Conservation (phyloP, 768 basidiomycete species). For the Amanita exitialis region DNA sequence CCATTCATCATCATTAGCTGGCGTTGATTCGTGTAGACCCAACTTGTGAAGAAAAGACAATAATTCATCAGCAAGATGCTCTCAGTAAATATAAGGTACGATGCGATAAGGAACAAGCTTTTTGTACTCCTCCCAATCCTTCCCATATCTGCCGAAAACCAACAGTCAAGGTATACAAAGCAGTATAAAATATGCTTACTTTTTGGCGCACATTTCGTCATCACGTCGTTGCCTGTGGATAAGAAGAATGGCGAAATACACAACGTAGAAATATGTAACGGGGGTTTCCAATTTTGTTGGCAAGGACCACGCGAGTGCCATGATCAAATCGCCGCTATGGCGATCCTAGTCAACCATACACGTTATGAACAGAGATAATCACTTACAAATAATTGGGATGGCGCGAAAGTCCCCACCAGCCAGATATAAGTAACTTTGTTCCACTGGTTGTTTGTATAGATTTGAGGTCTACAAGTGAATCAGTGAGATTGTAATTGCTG, state of each 20-base stretch:
- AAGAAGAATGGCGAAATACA: conserved; percentile 84
- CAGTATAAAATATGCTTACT: conserved; percentile 37
- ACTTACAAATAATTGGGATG: conserved; percentile 88
- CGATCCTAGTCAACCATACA: neutral
- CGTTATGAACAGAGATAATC: neutral
- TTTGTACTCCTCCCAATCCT: conserved; percentile 91
- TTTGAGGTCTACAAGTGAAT: conserved; percentile 45
- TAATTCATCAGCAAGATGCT: neutral
- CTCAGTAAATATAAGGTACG: conserved; percentile 72
- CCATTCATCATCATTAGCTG: too few relatives aligned
- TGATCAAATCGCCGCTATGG: conserved; percentile 71
- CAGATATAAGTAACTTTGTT: conserved; percentile 84
- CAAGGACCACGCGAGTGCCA: conserved; percentile 89
- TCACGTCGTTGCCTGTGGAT: conserved; percentile 86
- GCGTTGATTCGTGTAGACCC: neutral
- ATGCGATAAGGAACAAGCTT: conserved; percentile 79
- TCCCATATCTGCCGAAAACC: conserved; percentile 63
- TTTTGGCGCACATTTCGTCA: conserved; percentile 83
- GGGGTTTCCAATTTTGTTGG: conserved; percentile 89
- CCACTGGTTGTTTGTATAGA: conserved; percentile 79
- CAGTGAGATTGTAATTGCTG: neutral
- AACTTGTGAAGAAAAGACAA: neutral
- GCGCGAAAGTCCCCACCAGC: conserved; percentile 94
- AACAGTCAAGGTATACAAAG: neutral
- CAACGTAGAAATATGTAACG: conserved; percentile 90